Base-by-base conservation (phyloP, 2,329 filamentous ascomycete species). In the Lojkania enalia region DNA sequence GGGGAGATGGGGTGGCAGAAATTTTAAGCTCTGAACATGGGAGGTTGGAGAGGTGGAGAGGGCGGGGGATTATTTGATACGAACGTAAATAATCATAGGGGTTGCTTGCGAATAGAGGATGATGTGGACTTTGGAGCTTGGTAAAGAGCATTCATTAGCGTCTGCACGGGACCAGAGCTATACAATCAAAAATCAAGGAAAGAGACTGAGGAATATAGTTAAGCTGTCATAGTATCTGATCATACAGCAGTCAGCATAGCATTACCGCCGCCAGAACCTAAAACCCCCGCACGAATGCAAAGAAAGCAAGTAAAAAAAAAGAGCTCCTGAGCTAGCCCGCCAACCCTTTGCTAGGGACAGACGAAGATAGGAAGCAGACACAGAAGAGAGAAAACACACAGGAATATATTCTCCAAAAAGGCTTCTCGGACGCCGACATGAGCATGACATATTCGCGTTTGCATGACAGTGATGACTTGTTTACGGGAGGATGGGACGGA, bases 1-100 rank as follows among this genome's bases (percentile, higher is more conserved):
- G 71, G 72, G 6, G 72, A 68, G 1, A 68, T 72, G 41, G 75
- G 74, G 7, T 71, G 64, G 54, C 61, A 75, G 49, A 61, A 74
- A 38, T 77, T 78, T 48, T 77, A 57, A 70, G 19, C 36, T 18
- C 30, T 12, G 6, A 33, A 6, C 9, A 15, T 33, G 30, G 11
- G 16, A 33, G 30, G 16, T 12, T 33, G 30, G n/a, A 27, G 23
- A 7, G 7, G n/a, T 7, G n/a, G 23, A 27, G 23, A 9, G 23
- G 7, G n/a, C 7, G 7, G n/a, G 23, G n/a, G 23, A 27, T n/a
- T 27, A n/a, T n/a, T n/a, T n/a, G n/a, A n/a, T n/a, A n/a, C n/a
- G n/a, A n/a, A n/a, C n/a, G n/a, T n/a, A n/a, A n/a, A n/a, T n/a
- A n/a, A n/a, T n/a, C n/a, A n/a, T n/a, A n/a, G n/a, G n/a, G n/a